Evolutionary conservation across 257 asterid species (phyloP).

Genomic region (Anisodus acutangulus): DNA sequence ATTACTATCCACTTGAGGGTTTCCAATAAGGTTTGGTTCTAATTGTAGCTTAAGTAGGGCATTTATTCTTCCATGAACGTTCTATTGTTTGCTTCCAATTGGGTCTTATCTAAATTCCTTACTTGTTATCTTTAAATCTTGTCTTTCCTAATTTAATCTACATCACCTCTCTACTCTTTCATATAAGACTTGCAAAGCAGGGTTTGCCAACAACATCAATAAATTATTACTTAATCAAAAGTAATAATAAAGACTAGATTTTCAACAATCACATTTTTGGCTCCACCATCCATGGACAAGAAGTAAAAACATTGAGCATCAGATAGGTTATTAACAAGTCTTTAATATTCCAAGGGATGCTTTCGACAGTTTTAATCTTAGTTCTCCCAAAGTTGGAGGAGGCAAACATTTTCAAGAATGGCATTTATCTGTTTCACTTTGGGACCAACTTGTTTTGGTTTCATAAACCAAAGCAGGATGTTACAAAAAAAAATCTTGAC

Average conservation of each 20-base stretch:
- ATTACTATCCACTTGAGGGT: neutral
- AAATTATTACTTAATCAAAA: neutral
- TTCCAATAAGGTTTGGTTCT: neutral
- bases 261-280: slow-evolving; percentile 23
- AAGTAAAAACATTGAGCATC: neutral
- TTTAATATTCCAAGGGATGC: neutral
- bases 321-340: neutral
- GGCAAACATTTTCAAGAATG: neutral
- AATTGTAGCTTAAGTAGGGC: neutral
- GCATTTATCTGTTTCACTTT: neutral
- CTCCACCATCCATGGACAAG: slow-evolving; percentile 19
- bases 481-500: neutral
- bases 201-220: neutral
- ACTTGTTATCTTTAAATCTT: neutral
- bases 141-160: neutral
- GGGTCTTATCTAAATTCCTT: neutral
- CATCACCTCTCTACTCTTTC: neutral
- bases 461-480: neutral
- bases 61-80: neutral
- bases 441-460: slow-evolving; percentile 14
- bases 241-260: too few relatives aligned
- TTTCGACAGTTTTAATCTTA: neutral
- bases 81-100: neutral
- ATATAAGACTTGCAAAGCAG: neutral
- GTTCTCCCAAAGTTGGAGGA: neutral